phyloP scores from a whole-genome alignment of 441 rosid genomes.

The Populus hybrid region DNA sequence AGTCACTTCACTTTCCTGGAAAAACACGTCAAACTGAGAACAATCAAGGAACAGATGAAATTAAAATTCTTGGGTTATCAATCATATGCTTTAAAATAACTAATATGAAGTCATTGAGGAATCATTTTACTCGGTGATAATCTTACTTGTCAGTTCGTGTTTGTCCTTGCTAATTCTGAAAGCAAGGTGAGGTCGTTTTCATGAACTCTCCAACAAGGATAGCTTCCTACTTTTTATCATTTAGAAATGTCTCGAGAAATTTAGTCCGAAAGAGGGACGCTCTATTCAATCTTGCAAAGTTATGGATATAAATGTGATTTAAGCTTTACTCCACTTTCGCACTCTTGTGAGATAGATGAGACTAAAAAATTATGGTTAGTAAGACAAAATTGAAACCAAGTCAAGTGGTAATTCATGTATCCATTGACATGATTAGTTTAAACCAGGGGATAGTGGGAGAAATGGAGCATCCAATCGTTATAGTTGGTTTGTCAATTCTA shows the following conservation, averaged over 20 bases:
- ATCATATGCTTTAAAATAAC: not conserved
- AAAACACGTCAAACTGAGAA: no score
- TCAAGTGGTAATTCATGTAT: conserved; percentile 14
- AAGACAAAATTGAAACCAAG: conserved; percentile 13
- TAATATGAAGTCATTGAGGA: not conserved
- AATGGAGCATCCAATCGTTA: conserved; percentile 11
- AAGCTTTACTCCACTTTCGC: conserved; percentile 9
- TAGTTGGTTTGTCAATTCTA: conserved; percentile 30
- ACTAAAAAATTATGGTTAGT: conserved; percentile 8
- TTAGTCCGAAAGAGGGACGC: not conserved
- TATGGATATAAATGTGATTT: not conserved
- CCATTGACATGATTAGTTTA: conserved; percentile 14
- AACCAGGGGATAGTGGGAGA: conserved; percentile 10
- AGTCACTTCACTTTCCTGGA: no score
- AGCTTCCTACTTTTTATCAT: conserved; percentile 33
- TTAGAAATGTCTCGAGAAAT: conserved; percentile 7
- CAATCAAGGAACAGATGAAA: no score
- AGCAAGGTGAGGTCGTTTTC: conserved; percentile 34
- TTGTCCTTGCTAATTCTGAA: conserved; percentile 28
- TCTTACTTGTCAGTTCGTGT: conserved; percentile 8
- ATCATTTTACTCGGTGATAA: not conserved
- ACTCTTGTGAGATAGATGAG: conserved; percentile 8
- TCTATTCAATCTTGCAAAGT: not conserved
- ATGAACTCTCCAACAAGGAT: conserved; percentile 28
- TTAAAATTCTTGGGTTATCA: no score